phyloP scores from a whole-genome alignment of 768 basidiomycete genomes.

The Austroboletus eburneus region DNA sequence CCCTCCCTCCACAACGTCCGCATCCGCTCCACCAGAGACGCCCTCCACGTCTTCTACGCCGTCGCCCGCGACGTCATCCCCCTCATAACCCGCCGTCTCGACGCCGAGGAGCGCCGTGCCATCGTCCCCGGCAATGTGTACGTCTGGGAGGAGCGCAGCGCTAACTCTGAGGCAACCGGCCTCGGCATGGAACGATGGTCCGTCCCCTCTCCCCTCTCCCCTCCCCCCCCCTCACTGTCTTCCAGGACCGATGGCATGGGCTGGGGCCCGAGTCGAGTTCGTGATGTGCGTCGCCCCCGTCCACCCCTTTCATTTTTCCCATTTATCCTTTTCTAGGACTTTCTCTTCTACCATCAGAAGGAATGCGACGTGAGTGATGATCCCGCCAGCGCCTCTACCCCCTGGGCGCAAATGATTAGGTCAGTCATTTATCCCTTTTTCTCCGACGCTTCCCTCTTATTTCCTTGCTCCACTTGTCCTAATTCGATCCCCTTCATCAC shows the following conservation, averaged over 20 bases:
- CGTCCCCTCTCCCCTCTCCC: constrained; percentile 7
- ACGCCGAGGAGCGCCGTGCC: constrained; percentile 73
- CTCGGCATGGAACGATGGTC: constrained; percentile 85
- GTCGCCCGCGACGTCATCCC: constrained; percentile 66
- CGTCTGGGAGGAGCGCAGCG: constrained; percentile 85
- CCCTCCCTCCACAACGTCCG: constrained; percentile 75
- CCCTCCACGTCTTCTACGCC: constrained; percentile 76
- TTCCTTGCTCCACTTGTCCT: constrained; percentile 26
- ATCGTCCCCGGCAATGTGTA: constrained; percentile 78
- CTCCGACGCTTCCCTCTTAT: constrained; percentile 18
- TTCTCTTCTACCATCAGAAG: constrained; percentile 53
- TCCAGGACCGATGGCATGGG: constrained; percentile 65
- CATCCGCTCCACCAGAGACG: constrained; percentile 74
- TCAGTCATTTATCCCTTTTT: constrained; percentile 29
- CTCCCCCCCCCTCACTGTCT: background rate
- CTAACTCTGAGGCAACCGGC: constrained; percentile 76
- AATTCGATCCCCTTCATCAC: constrained; percentile 22
- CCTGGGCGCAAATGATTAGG: constrained; percentile 76
- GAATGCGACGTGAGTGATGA: constrained; percentile 40
- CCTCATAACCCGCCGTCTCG: constrained; percentile 76
- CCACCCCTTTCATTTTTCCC: background rate
- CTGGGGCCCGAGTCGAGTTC: constrained; percentile 78
- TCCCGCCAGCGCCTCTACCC: constrained; percentile 49
- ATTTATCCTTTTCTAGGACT: constrained; percentile 36
- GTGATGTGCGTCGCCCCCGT: constrained; percentile 33